Evolutionary conservation across 306 rosid species (phyloP), one percentile per base, ranked within the genome.

Genomic region (Carpinus fangiana): DNA sequence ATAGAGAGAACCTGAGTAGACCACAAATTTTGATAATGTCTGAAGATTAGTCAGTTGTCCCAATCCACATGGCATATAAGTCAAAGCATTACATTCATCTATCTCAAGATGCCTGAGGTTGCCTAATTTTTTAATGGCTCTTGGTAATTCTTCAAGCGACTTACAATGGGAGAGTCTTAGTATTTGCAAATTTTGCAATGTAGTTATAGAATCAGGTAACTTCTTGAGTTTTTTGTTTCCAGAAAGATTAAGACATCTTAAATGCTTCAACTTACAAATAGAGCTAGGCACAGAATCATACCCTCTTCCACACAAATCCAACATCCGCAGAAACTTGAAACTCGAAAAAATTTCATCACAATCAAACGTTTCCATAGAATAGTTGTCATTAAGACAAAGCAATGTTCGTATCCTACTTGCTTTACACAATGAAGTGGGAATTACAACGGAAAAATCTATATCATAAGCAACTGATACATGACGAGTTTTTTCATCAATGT

Each of bases 181-280:
- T 1, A 79, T 79, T 48, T 82, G 86, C 66, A 79, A 69, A 62
- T 82, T 76, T 4, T 28, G 66, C 16, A 82, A 60, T n/a, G 23
- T 45, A 45, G 61, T 20, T 53, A 81, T 67, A 12, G 31, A 70
- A 0, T 41, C 13, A 20, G 88, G 85, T n/a, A 85, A 80, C 56
- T 23, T 65, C 53, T 17, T 2, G n/a, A 78, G 72, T 10, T 51
- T 51, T 3, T 0, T 1, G 47, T 74, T 78, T 9, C 2, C 2
- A 50, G 80, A 74, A 26, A 84, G 78, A 77, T 84, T 80, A 36
- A 81, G 23, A 48, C 81, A 81, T 79, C 86, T 81, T 45, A 85
- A 43, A 65, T 78, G 83, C 65, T 75, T 78, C 61, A 82, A 56
- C 66, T 67, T 57, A 64, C 31, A 8, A 26, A 78, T 28, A 36